Conservation (phyloP, 208 protist species). For the Leishmania martiniquensis region DNA sequence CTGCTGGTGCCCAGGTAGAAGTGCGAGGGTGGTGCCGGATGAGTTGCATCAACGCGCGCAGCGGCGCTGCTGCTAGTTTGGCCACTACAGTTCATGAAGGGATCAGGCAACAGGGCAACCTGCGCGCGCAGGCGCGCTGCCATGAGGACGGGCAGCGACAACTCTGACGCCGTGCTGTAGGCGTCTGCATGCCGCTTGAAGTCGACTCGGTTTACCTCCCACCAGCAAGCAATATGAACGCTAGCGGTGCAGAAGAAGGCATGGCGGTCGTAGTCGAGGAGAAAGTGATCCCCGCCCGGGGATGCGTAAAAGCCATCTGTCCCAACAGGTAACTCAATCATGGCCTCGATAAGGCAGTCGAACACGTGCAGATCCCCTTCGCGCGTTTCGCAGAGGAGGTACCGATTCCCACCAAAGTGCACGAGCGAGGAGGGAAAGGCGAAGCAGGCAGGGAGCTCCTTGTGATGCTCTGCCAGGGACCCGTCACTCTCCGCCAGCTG, state of each 20-base stretch:
- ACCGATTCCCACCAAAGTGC: slow-evolving; percentile 54
- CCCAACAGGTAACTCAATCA: slow-evolving; percentile 53
- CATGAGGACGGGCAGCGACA: slow-evolving; percentile 9
- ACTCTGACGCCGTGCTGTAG: slow-evolving; percentile 7
- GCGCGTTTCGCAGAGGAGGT: slow-evolving; percentile 51
- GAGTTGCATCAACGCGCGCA: neutral
- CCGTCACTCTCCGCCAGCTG: slow-evolving; percentile 31
- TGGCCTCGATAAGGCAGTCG: slow-evolving; percentile 47
- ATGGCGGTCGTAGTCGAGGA: slow-evolving; percentile 46
- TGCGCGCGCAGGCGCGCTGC: slow-evolving; percentile 32
- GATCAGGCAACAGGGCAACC: slow-evolving; percentile 15
- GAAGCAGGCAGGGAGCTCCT: slow-evolving; percentile 54
- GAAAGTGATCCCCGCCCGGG: slow-evolving; percentile 37
- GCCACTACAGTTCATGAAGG: neutral
- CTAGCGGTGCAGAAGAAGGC: slow-evolving; percentile 45
- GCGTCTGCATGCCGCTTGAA: slow-evolving; percentile 4
- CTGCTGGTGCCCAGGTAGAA: slow-evolving; percentile 51
- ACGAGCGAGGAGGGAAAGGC: slow-evolving; percentile 40
- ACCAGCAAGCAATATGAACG: slow-evolving; percentile 32
- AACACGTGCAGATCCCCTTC: slow-evolving; percentile 58
- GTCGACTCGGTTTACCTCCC: slow-evolving; percentile 31
- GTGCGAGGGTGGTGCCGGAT: slow-evolving; percentile 10
- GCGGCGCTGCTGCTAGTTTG: neutral
- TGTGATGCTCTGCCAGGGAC: slow-evolving; percentile 30
- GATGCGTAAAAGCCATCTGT: slow-evolving; percentile 68